phyloP scores from a whole-genome alignment of 257 asterid species.

The Scutellaria baicalensis region DNA sequence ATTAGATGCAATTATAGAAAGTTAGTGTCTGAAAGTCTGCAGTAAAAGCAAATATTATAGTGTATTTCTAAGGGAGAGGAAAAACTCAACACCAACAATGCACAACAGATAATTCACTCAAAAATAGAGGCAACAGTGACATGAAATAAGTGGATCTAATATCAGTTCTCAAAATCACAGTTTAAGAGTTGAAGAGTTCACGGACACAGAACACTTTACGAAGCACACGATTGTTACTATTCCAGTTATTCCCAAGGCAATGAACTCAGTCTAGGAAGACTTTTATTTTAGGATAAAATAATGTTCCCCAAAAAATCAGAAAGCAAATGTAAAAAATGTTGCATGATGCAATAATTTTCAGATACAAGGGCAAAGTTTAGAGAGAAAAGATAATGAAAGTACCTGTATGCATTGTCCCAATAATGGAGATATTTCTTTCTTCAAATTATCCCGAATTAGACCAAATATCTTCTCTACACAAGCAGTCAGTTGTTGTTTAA shows the following conservation, averaged over 20 bases:
- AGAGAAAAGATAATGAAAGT: constrained; percentile 2
- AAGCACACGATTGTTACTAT: neutral
- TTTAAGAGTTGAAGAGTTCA: neutral
- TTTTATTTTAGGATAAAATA: neutral
- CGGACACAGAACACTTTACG: neutral
- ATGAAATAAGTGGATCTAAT: neutral
- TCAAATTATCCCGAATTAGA: constrained; percentile 89
- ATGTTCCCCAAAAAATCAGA: neutral
- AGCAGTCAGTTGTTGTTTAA: constrained; percentile 94
- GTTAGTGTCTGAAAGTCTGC: neutral
- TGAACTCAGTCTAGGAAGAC: neutral
- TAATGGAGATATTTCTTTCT: constrained; percentile 92
- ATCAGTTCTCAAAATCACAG: neutral
- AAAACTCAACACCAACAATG: neutral
- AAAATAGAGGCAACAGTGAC: neutral
- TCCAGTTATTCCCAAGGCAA: neutral
- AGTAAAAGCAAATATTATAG: neutral
- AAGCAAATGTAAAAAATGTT: neutral
- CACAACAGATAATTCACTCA: neutral
- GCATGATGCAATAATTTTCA: neutral
- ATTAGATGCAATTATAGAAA: constrained; percentile 7
- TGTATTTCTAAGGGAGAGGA: neutral
- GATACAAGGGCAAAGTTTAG: neutral
- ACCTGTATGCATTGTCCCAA: constrained; percentile 95
- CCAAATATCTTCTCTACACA: constrained; percentile 97